phyloP scores from a whole-genome alignment of 495 filamentous ascomycete genomes.

The Penicillium cinerascens region DNA sequence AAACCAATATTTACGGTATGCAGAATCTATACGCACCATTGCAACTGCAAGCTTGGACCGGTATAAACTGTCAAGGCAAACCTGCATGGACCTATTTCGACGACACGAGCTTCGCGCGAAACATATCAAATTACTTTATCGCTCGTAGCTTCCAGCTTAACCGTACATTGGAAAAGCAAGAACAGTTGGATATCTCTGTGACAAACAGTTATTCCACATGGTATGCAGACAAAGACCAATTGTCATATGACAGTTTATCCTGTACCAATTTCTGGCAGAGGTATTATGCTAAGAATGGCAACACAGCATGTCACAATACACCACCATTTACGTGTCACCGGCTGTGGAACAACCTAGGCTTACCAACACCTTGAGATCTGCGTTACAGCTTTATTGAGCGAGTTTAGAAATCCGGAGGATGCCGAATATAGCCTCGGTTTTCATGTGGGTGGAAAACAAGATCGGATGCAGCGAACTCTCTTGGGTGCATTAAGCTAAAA shows the following conservation, averaged over 20 bases:
- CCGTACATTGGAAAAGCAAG: constrained; percentile 1
- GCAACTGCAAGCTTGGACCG: neutral
- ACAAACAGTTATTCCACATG: neutral
- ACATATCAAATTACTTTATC: constrained; percentile 1
- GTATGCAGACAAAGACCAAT: constrained; percentile 6
- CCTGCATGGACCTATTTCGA: neutral
- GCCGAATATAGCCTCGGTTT: too few relatives aligned
- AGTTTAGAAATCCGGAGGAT: too few relatives aligned
- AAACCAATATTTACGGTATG: too few relatives aligned
- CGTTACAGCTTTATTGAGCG: too few relatives aligned
- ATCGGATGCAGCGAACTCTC: too few relatives aligned
- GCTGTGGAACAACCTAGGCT: constrained; percentile 11
- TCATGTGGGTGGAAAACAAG: too few relatives aligned
- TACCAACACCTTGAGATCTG: too few relatives aligned
- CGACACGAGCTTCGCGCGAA: neutral
- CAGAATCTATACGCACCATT: constrained; percentile 10
- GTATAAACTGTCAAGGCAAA: neutral
- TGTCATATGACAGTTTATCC: neutral
- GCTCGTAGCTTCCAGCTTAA: constrained; percentile 6
- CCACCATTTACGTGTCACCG: constrained; percentile 5
- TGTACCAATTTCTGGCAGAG: constrained; percentile 6
- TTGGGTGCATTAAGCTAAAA: too few relatives aligned
- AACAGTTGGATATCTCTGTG: constrained; percentile 7
- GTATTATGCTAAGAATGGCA: constrained; percentile 5
- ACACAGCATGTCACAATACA: constrained; percentile 6